Conservation (phyloP, 371 early-diverging fungal genomes). For the Apophysomyces variabilis region DNA sequence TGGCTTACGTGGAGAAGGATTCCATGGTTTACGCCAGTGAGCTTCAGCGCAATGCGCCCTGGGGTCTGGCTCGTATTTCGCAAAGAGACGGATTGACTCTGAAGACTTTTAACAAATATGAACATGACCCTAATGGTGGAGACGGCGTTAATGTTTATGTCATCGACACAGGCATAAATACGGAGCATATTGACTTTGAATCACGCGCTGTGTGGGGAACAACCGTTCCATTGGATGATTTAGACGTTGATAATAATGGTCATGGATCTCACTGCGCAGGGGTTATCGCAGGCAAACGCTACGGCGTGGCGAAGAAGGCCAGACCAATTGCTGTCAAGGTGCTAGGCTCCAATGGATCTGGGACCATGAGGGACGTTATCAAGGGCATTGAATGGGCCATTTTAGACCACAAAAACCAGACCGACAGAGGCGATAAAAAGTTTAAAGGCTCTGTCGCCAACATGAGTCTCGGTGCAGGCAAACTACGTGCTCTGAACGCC, state of each 20-base stretch:
- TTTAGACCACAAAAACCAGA: slow-evolving; percentile 48
- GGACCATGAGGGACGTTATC: slow-evolving; percentile 75
- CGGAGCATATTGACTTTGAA: slow-evolving; percentile 81
- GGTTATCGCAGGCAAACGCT: slow-evolving; percentile 81
- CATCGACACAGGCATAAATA: slow-evolving; percentile 88
- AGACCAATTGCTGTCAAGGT: slow-evolving; percentile 92
- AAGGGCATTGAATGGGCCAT: slow-evolving; percentile 72
- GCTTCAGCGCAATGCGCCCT: slow-evolving; percentile 76
- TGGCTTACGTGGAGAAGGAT: slow-evolving; percentile 86
- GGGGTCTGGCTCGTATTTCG: slow-evolving; percentile 88
- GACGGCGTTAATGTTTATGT: slow-evolving; percentile 84
- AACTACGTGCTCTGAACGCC: slow-evolving; percentile 76
- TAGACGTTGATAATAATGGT: slow-evolving; percentile 81
- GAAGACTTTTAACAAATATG: slow-evolving; percentile 72
- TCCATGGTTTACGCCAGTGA: slow-evolving; percentile 72
- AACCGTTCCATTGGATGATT: slow-evolving; percentile 71
- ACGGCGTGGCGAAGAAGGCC: slow-evolving; percentile 92
- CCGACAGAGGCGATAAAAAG: slow-evolving; percentile 46
- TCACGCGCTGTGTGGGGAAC: slow-evolving; percentile 84
- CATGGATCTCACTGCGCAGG: slow-evolving; percentile 95
- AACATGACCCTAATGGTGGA: slow-evolving; percentile 74
- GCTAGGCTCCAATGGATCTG: slow-evolving; percentile 80
- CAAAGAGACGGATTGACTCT: slow-evolving; percentile 67
- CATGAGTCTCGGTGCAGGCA: slow-evolving; percentile 92
- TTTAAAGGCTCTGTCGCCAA: slow-evolving; percentile 85